Base-by-base conservation (phyloP, 2,329 filamentous ascomycete genomes). In the Pezizomycotina sp. region DNA sequence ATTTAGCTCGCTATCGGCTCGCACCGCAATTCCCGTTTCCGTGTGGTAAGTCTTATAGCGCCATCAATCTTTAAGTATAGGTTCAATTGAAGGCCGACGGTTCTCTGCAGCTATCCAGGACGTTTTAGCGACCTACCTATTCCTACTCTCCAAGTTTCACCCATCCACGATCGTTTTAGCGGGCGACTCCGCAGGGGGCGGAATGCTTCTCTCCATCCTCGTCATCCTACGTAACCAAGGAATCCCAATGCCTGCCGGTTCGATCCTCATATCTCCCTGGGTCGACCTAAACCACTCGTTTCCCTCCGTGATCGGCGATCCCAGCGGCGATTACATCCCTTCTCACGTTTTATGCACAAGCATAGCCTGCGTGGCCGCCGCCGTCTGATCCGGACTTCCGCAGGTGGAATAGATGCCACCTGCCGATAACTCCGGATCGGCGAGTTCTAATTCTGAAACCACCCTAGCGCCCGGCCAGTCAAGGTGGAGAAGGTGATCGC, bases 21-120 rank as follows among this genome's bases (percentile, higher is more conserved):
- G 71, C 89, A 4, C 89, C 86, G 2, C 84, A 95, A 55, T 98
- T 86, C 42, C 89, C 89, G 0, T 98, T 98, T 47, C 89, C 89
- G 0, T 95, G 89, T 52, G 83, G 80, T 18, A 40, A 13, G 31
- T 18, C 20, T 12, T 14, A 9, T 13, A 27, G 7, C 10, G 18
- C 6, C 14, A 6, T 2, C 7, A 24, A 23, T 14, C 24, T n/a
- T 24, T 16, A 4, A 26, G 12, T 14, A 25, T 14, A 6, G 18
- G 28, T 24, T 24, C n/a, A n/a, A n/a, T n/a, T n/a, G n/a, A n/a
- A n/a, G 12, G 13, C 26, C 19, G n/a, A 16, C 9, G n/a, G 13
- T 27, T 18, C 38, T 44, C 27, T 41, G 33, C 14, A 50, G 49
- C 47, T 3, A 59, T 98, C 5, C 75, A 89, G 37, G 89, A 98